Evolutionary conservation across 257 asterid genomes (phyloP).

Genomic region (Rubia yunnanensis): DNA sequence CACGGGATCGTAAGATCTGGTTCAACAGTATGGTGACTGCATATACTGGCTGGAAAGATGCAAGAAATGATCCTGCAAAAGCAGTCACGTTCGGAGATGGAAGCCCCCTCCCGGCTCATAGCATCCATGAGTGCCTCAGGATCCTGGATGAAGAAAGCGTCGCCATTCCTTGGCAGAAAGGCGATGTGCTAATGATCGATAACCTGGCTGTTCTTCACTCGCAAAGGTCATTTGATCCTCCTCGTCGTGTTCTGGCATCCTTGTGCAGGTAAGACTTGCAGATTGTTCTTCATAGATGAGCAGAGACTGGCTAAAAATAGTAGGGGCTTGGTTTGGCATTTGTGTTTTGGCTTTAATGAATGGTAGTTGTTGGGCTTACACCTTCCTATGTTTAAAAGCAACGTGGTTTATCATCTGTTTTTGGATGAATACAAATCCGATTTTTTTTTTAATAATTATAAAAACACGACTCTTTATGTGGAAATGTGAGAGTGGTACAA

Average conservation of each 20-base stretch:
- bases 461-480: too few species aligned
- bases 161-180: constrained; percentile 75
- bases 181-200: constrained; percentile 61
- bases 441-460: too few species aligned
- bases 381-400: too few species aligned
- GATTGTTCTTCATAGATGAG: not conserved
- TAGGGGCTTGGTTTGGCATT: too few species aligned
- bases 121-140: constrained; percentile 48
- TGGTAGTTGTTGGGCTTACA: too few species aligned
- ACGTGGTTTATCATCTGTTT: too few species aligned
- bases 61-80: constrained; percentile 62
- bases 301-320: too few species aligned
- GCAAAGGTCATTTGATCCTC: constrained; percentile 57
- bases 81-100: constrained; percentile 84
- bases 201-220: constrained; percentile 87
- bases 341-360: too few species aligned
- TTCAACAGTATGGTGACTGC: constrained; percentile 91
- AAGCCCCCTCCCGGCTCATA: constrained; percentile 45
- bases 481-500: too few species aligned
- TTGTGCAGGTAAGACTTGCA: constrained; percentile 48
- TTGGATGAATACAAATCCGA: not conserved
- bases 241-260: constrained; percentile 76
- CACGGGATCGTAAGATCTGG: constrained; percentile 64
- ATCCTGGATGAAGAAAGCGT: constrained; percentile 71
- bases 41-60: constrained; percentile 80